Base-by-base conservation (phyloP, 352 stramenopile species). In the Phytophthora nicotianae region DNA sequence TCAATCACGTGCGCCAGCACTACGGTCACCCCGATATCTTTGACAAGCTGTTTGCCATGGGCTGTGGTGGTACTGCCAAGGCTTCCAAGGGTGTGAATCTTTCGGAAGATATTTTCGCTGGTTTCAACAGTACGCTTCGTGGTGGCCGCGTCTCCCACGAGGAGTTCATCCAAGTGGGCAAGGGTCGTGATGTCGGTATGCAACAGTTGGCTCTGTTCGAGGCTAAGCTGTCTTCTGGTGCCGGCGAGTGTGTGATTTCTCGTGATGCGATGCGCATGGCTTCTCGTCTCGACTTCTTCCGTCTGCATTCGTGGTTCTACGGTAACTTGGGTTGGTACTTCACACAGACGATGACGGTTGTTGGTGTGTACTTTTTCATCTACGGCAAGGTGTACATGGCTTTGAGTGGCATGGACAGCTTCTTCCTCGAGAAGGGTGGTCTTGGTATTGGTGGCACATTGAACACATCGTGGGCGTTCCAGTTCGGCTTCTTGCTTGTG, bases 251-350 rank as follows among this genome's bases (percentile, higher is more conserved):
- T 83, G 98, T 98, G 64, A 90, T 99, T 29, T 99, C 96, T 33
- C 89, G 97, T 59, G 97, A 99, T 81, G 94, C 98, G 0, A 93
- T 97, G 75, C 84, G 97, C 21, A 97, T 99, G 82, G 96, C 92
- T 23, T 88, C 95, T 50, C 90, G 97, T 49, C 79, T 99, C 2
- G 97, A 99, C 66, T 99, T 99, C 65, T 99, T 95, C 77, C 95
- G 97, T 64, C 80, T 99, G 14, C 80, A 98, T 58, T 98, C 92
- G 8, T 99, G 97, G 85, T 99, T 99, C 74, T 99, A 98, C 73
- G 97, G 97, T 70, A 98, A 98, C 66, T 96, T 99, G 75, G 97
- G 97, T 50, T 98, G 98, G 83, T 99, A 99, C 81, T 98, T 99
- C 60, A 98, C 94, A 6, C 98, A 99, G 67, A 97, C 98, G 9